Evolutionary conservation across 2,329 filamentous ascomycete species (phyloP), one percentile per base, ranked within the genome.

Genomic region (Arthrobotrys sinensis): DNA sequence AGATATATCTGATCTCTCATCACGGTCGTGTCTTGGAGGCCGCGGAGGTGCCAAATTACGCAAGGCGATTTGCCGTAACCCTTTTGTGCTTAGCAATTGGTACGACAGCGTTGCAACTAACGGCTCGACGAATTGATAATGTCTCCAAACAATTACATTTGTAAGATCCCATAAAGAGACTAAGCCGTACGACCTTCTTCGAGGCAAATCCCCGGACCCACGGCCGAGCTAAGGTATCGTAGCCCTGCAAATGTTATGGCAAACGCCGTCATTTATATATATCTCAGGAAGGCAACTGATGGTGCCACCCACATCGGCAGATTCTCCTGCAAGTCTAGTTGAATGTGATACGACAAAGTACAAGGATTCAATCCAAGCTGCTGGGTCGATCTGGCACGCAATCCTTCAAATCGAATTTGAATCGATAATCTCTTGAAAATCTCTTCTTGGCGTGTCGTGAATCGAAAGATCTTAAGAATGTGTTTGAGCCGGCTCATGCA

Each of bases 241-340:
- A 16, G n/a, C 12, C 11, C 19, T 12, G 34, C 19, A 28, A 4
- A 19, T 19, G 28, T 43, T 19, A 60, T 43, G 55, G 55, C 55
- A 43, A 60, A 60, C 43, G 34, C 55, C 55, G 55, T 43, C 55
- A 43, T n/a, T 57, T 57, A 57, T 57, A 36, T 57, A 36, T 21
- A 14, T 45, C 52, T 57, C 52, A 38, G 34, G 52, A 57, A 57
- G 52, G 52, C 34, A 57, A 16, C 32, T 57, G 14, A 45, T 6
- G 11, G 4, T 6, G 11, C 11, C 4, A 52, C 53, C 34, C 53
- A 60, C 19, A n/a, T 43, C 36, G 34, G 55, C 55, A 43, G 19
- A 24, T 60, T 60, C 34, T n/a, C 3, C 36, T 60, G 55, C 19
- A 32, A 40, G 36, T 60, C n/a, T 60, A 43, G 19, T 19, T 43